These are phyloP conservation scores for Smithsoniella earleae DNA, from an alignment of 163 green algal species.

Conservation along the genomic window DNA sequence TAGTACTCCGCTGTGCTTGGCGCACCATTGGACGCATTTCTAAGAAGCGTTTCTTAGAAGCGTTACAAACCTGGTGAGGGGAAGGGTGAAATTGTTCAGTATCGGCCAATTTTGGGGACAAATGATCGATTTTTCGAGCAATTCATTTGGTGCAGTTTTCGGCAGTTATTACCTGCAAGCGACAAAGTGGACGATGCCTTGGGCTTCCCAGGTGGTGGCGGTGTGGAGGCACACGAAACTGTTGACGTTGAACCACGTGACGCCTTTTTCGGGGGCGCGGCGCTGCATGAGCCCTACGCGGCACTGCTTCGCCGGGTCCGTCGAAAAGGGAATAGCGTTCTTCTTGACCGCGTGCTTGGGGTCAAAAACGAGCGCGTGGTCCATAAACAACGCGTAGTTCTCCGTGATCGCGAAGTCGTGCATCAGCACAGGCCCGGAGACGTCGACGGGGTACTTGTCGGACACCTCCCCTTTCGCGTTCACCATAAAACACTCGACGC, in stretches of 20 bases:
- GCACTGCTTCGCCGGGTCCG: slow-evolving; percentile 35
- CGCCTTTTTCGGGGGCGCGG: background rate
- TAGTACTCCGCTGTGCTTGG: too few relatives aligned
- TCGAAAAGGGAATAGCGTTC: slow-evolving; percentile 46
- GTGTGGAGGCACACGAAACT: slow-evolving; percentile 49
- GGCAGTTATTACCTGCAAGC: background rate
- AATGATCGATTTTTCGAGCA: too few relatives aligned
- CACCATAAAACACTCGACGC: background rate
- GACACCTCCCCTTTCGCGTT: background rate
- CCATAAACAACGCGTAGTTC: slow-evolving; percentile 53
- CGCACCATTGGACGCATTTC: too few relatives aligned
- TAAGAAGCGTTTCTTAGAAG: too few relatives aligned
- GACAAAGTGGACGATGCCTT: slow-evolving; percentile 15
- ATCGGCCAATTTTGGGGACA: too few relatives aligned
- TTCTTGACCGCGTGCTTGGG: slow-evolving; percentile 47
- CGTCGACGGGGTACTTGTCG: background rate
- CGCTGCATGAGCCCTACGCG: slow-evolving; percentile 35
- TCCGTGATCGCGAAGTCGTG: slow-evolving; percentile 59
- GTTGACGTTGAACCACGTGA: slow-evolving; percentile 46
- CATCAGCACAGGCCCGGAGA: slow-evolving; percentile 41
- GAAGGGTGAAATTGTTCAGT: too few relatives aligned
- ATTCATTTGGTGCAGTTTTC: too few relatives aligned
- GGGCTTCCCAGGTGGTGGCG: slow-evolving; percentile 49
- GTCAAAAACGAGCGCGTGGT: slow-evolving; percentile 57
- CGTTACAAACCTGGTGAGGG: too few relatives aligned